A percentile compares a stretch with the other conserved stretches of the same genome.
These are phyloP conservation scores for Nemania diffusa DNA, from an alignment of 2,329 filamentous ascomycete species.

Conservation along the genomic window DNA sequence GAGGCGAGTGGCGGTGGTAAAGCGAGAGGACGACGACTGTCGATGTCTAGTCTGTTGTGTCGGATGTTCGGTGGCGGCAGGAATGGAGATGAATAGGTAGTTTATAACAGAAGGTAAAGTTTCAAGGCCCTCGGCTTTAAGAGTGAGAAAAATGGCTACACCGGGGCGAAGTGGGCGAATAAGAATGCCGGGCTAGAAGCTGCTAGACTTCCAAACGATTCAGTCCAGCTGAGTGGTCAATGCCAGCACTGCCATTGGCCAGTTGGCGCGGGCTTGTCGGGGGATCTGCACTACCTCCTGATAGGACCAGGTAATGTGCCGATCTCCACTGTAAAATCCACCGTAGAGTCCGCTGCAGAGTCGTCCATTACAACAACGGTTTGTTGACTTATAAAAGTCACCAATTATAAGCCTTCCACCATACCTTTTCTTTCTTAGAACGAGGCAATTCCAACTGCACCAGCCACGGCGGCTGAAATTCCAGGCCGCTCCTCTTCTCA, in stretches of 20 bases:
- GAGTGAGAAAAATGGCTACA: conserved; percentile 15
- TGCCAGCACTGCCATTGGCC: conserved; percentile 11
- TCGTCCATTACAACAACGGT: too few relatives aligned
- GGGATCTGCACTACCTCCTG: too few relatives aligned
- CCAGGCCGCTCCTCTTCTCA: too few relatives aligned
- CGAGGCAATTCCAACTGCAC: too few relatives aligned
- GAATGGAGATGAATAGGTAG: conserved; percentile 9
- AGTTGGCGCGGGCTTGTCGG: neutral
- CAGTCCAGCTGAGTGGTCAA: conserved; percentile 26
- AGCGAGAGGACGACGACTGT: too few relatives aligned
- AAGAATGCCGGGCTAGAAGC: conserved; percentile 26
- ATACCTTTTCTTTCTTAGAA: too few relatives aligned
- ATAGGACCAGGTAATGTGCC: too few relatives aligned
- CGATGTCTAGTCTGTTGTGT: neutral
- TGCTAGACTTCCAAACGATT: conserved; percentile 16
- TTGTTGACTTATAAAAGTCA: too few relatives aligned
- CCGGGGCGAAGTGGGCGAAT: conserved; percentile 24
- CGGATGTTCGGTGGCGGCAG: neutral
- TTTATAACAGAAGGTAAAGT: neutral
- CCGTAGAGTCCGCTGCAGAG: too few relatives aligned
- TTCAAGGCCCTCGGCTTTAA: conserved; percentile 35
- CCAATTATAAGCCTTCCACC: too few relatives aligned
- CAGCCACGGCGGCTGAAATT: too few relatives aligned
- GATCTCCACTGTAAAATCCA: conserved; percentile 2
- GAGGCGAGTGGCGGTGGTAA: too few relatives aligned